These are phyloP conservation scores for Phytophthora multivora DNA, from an alignment of 352 stramenopile genomes.

Conservation along the genomic window DNA sequence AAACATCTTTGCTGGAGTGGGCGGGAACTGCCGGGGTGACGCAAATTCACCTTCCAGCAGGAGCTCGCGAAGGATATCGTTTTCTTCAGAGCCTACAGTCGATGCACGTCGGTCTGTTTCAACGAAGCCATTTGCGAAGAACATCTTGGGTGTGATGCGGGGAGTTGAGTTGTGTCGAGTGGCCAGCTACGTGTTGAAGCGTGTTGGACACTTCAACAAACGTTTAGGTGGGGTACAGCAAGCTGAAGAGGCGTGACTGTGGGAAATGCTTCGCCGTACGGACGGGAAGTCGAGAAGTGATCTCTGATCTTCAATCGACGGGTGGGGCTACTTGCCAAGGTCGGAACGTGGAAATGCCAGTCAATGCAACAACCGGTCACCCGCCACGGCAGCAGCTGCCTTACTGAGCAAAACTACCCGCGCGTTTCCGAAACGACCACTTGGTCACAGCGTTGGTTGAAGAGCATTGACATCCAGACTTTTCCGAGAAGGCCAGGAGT, in stretches of 20 bases:
- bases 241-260: slow-evolving; percentile 38
- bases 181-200: slow-evolving; percentile 36
- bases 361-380: slow-evolving; percentile 24
- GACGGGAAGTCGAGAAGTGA: slow-evolving; percentile 52
- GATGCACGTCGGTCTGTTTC: slow-evolving; percentile 64
- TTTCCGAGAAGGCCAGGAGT: slow-evolving; percentile 28
- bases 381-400: slow-evolving; percentile 13
- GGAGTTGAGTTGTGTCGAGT: slow-evolving; percentile 12
- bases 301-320: slow-evolving; percentile 20
- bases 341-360: slow-evolving; percentile 33
- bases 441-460: slow-evolving; percentile 28
- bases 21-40: slow-evolving; percentile 60
- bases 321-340: slow-evolving; percentile 24
- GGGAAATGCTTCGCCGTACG: slow-evolving; percentile 33
- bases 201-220: slow-evolving; percentile 37
- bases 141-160: slow-evolving; percentile 46
- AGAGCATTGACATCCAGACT: slow-evolving; percentile 28
- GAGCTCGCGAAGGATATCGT: slow-evolving; percentile 77
- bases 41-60: slow-evolving; percentile 71
- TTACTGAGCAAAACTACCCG: slow-evolving; percentile 30
- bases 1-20: slow-evolving; percentile 52
- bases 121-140: slow-evolving; percentile 74
- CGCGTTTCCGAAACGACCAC: slow-evolving; percentile 39
- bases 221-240: slow-evolving; percentile 46
- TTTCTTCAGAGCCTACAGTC: slow-evolving; percentile 50